Evolutionary conservation across 1,139 yeast genomes (phyloP), one percentile per base, ranked within the genome.

Genomic region (Taphrina populina): DNA sequence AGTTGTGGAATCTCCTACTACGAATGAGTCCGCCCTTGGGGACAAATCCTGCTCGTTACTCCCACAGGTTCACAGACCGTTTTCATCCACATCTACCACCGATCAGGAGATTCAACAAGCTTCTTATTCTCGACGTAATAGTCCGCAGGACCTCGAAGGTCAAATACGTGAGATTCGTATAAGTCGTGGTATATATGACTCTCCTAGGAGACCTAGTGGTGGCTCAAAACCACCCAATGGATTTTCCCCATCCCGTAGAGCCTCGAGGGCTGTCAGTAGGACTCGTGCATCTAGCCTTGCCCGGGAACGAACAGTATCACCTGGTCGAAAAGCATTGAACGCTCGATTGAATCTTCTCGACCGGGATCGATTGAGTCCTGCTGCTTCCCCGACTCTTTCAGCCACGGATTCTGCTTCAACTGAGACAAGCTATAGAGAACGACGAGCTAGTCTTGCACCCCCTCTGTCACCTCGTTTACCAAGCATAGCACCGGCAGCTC

Each of bases 401-500:
- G 54, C 54, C 19, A 39, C 46, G 13, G 54, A 49, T 10, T 63
- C 65, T 6, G 47, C 58, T 1, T 39, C 61, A 8, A 53, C 61
- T 5, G 58, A 55, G 26, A 39, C 54, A 8, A 56, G 46, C 26
- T 33, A 36, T 13, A 36, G 58, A 35, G 49, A 52, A 17, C 44
- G 54, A 10, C 44, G 44, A 3, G 11, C 19, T 8, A 39, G 54
- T 30, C 15, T 24, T 21, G 54, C 54, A 17, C 60, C 86, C 1
- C 95, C 95, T 2, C 70, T 87, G 26, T 87, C 96, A 0, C 97
- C 97, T 0, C 70, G 88, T 24, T 69, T 88, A 43, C 81, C 87
- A 17, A 83, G 94, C 1, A 78, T 79, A 35, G 69, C 62, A 47
- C 76, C 83, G 0, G 65, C 78, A 0, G 52, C 65, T 4, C 69